Evolutionary conservation across 495 filamentous ascomycete species (phyloP).

Genomic region (Penicillium atrosanguineum): DNA sequence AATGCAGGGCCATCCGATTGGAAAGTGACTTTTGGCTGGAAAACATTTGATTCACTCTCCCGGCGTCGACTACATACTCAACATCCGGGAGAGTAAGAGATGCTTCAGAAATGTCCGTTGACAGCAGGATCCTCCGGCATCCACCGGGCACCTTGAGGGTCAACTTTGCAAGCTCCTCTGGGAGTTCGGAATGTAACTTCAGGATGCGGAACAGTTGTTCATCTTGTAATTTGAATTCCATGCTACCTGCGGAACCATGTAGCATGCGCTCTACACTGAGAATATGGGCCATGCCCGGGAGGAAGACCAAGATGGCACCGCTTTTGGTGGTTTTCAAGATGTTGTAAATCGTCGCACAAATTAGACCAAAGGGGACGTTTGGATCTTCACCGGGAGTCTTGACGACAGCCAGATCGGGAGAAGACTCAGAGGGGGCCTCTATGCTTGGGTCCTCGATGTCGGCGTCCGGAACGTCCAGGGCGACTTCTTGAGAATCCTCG

Average conservation of each 20-base stretch:
- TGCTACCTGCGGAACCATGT: background rate
- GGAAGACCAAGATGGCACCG: conserved; percentile 57
- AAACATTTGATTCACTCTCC: conserved; percentile 51
- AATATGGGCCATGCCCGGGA: conserved; percentile 57
- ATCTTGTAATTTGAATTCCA: conserved; percentile 48
- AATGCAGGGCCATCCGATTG: conserved; percentile 44
- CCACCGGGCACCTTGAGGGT: conserved; percentile 43
- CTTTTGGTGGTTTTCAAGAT: conserved; percentile 46
- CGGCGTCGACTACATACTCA: conserved; percentile 54
- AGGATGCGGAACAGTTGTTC: conserved; percentile 42
- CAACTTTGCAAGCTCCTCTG: conserved; percentile 45
- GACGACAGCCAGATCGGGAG: background rate
- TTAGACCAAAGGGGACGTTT: conserved; percentile 46
- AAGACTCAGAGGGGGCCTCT: background rate
- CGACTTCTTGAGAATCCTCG: background rate
- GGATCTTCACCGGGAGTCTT: conserved; percentile 34
- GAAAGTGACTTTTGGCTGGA: conserved; percentile 47
- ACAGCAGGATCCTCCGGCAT: conserved; percentile 55
- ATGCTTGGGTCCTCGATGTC: background rate
- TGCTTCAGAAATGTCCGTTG: conserved; percentile 62
- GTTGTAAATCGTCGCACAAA: conserved; percentile 49
- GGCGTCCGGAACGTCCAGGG: background rate
- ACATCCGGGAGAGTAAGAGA: conserved; percentile 61
- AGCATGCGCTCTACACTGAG: conserved; percentile 6
- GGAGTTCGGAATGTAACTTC: conserved; percentile 51